These are phyloP conservation scores for Beta lomatogona DNA, from an alignment of 179 eudicot genomes.

Conservation along the genomic window DNA sequence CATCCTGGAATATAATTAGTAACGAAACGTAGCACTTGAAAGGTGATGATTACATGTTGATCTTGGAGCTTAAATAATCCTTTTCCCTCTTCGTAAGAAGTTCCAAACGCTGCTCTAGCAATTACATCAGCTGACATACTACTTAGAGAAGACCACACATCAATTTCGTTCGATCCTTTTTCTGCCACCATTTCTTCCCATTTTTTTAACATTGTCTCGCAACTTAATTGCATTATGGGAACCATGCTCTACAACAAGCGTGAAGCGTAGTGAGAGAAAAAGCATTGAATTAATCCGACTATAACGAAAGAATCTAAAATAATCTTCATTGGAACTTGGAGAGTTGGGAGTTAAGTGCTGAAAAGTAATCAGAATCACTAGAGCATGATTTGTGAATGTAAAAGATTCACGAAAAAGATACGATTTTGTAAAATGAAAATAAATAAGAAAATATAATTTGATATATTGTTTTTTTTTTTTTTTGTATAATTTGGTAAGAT, in stretches of 20 bases:
- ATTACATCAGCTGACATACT: conserved; percentile 20
- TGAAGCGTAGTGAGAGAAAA: too few species aligned
- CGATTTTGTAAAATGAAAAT: too few species aligned
- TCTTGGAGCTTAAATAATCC: conserved; percentile 19
- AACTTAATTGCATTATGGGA: conserved; percentile 20
- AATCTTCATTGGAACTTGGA: too few species aligned
- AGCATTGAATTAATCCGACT: too few species aligned
- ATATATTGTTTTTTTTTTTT: too few species aligned
- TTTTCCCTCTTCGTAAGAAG: conserved; percentile 24
- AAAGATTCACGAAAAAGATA: too few species aligned
- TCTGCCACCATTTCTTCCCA: conserved; percentile 20
- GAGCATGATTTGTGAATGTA: too few species aligned
- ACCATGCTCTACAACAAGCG: conserved; percentile 23
- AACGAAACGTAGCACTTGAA: conserved; percentile 4
- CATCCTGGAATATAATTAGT: conserved; percentile 15
- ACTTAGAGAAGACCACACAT: conserved; percentile 15
- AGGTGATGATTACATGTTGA: not conserved
- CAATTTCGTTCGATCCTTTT: not conserved
- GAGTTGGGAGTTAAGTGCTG: too few species aligned
- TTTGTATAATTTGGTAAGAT: too few species aligned
- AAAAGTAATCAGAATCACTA: too few species aligned
- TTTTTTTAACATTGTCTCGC: conserved; percentile 7
- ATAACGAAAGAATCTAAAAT: too few species aligned
- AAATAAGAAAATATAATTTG: too few species aligned
- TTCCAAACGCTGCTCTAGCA: conserved; percentile 22